Base-by-base conservation (phyloP, 2,329 filamentous ascomycete genomes). In the Sporothrix brunneoviolacea region DNA sequence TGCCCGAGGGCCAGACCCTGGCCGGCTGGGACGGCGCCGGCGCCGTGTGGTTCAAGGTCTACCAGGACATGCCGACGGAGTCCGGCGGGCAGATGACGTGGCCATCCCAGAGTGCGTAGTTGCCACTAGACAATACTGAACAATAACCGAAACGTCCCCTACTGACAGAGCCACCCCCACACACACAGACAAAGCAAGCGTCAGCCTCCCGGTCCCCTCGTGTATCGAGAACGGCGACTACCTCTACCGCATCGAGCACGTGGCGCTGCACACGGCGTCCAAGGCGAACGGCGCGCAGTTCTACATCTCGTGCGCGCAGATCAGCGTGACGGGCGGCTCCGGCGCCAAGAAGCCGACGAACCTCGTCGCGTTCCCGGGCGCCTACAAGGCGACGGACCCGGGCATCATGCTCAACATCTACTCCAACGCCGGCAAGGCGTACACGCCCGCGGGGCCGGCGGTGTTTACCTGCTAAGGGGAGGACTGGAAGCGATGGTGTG, bases 11-110 rank as follows among this genome's bases (percentile, higher is more conserved):
- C 10, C 56, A 64, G 51, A 60, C 61, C 21, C 60, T 62, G 21
- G 55, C 61, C 18, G 56, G 53, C 10, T 68, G 62, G 61, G 60
- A 64, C 48, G 64, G 63, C 8, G 55, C 58, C 9, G 66, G 63
- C 7, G 55, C 58, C 2, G 60, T 62, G 15, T 68, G 65, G 66
- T 68, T 68, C 61, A 68, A 67, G 59, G 62, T 68, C 27, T 64
- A 64, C 58, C 58, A 65, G 44, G 59, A 63, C 46, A 51, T 58
- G 24, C 50, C 50, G 36, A 54, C 55, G 24, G 48, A 49, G 8
- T 52, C 55, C 21, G 54, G 53, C 33, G 44, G 44, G 10, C 24
- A 36, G 8, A 52, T 52, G 50, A 24, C 39, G 5, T 52, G 50
- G 50, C 50, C 50, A 15, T 48, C 50, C 3, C n/a, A 44, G 45